phyloP scores from a whole-genome alignment of 1,284 basidiomycete genomes.

The Pisolithus thermaeus region DNA sequence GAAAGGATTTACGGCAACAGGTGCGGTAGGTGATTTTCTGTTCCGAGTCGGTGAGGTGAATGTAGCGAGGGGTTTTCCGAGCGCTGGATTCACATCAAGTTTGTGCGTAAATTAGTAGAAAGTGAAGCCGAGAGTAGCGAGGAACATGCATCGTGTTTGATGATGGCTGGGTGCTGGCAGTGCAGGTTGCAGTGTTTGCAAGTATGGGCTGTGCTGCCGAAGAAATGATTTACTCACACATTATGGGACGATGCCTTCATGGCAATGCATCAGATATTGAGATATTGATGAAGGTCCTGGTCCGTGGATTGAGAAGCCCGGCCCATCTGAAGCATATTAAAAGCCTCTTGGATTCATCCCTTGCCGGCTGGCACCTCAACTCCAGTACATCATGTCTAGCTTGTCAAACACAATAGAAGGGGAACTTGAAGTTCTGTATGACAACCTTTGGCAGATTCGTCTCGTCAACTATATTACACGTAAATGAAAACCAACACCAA shows the following conservation, averaged over 20 bases:
- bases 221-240: too few species aligned
- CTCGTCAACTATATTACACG: neutral
- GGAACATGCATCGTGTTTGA: too few species aligned
- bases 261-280: too few species aligned
- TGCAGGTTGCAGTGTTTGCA: too few species aligned
- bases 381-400: neutral
- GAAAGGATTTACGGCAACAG: too few species aligned
- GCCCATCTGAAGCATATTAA: neutral
- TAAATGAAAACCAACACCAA: slow-evolving; percentile 3
- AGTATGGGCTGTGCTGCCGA: too few species aligned
- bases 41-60: neutral
- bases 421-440: neutral
- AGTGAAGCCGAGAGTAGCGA: neutral
- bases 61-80: neutral
- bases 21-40: slow-evolving; percentile 9
- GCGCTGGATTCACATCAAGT: too few species aligned
- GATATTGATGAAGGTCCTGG: too few species aligned
- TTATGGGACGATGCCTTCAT: too few species aligned
- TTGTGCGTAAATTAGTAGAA: neutral
- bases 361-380: neutral
- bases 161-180: too few species aligned
- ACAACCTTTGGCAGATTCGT: neutral
- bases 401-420: neutral
- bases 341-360: neutral
- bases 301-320: too few species aligned